Evolutionary conservation across 768 basidiomycete genomes (phyloP).

Genomic region (Punctularia strigosozonata): DNA sequence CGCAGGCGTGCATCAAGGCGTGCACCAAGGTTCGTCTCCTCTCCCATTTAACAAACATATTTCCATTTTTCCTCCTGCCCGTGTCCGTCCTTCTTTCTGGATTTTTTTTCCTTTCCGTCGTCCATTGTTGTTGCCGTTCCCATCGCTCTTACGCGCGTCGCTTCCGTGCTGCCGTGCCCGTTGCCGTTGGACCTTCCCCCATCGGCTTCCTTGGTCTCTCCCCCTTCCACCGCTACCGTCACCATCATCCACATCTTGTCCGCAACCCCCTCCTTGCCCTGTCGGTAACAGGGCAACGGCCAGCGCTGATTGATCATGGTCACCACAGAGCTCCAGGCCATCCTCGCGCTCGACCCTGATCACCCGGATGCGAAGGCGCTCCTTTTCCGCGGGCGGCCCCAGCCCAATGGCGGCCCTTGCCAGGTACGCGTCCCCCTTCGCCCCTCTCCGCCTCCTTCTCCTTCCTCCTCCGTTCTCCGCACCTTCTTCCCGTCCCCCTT

Average conservation of each 20-base stretch:
- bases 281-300: no score
- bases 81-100: no score
- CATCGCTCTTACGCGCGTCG: no score
- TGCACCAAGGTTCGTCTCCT: slow-evolving; percentile 44
- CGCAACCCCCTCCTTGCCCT: slow-evolving; percentile 1
- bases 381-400: no score
- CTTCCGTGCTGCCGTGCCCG: no score
- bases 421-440: slow-evolving; percentile 41
- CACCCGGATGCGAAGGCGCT: slow-evolving; percentile 57
- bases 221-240: no score
- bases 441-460: slow-evolving; percentile 2
- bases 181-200: no score
- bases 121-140: no score
- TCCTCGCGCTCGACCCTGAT: slow-evolving; percentile 48
- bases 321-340: slow-evolving; percentile 49
- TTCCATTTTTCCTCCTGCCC: background rate
- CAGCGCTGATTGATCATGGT: background rate
- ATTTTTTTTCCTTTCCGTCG: no score
- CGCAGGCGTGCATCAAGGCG: slow-evolving; percentile 46
- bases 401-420: slow-evolving; percentile 41
- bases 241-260: slow-evolving; percentile 1
- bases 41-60: slow-evolving; percentile 8
- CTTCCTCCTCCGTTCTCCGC: background rate
- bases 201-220: no score
- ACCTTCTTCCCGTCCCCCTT: background rate